Evolutionary conservation across 1,139 yeast species (phyloP).

Genomic region (Protomyces lactucae-debilis): DNA sequence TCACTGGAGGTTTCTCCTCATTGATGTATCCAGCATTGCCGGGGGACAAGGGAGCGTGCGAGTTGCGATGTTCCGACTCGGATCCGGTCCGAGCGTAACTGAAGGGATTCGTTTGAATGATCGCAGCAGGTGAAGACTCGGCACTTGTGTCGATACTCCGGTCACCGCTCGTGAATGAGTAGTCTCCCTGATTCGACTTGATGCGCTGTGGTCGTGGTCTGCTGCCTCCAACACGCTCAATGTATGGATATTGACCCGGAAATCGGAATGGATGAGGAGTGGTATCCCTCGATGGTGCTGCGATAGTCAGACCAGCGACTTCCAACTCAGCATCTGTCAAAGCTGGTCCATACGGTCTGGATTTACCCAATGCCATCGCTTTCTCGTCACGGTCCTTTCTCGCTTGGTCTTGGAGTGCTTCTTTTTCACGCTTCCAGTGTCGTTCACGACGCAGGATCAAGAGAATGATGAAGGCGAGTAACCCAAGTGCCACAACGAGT

Average conservation of each 20-base stretch:
- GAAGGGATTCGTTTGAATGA: neutral
- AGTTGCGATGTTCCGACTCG: neutral
- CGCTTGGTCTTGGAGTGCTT: neutral
- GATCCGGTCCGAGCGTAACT: neutral
- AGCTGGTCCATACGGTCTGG: neutral
- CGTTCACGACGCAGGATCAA: neutral
- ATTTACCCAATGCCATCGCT: neutral
- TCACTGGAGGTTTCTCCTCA: neutral
- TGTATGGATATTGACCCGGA: neutral
- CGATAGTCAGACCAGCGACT: neutral
- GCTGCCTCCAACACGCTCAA: neutral
- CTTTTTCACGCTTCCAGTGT: neutral
- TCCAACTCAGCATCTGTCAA: neutral
- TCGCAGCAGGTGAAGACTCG: neutral
- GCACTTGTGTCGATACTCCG: neutral
- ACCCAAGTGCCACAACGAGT: neutral
- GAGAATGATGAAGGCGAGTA: neutral
- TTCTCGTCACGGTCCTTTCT: neutral
- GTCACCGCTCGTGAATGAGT: neutral
- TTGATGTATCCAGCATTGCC: neutral
- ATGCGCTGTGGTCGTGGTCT: neutral
- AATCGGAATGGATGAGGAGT: too few species aligned
- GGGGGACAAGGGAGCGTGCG: too few species aligned
- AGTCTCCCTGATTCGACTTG: neutral
- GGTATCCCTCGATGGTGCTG: neutral